These are phyloP conservation scores for Zymoseptoria pseudotritici DNA, from an alignment of 2,329 filamentous ascomycete species.

Conservation along the genomic window DNA sequence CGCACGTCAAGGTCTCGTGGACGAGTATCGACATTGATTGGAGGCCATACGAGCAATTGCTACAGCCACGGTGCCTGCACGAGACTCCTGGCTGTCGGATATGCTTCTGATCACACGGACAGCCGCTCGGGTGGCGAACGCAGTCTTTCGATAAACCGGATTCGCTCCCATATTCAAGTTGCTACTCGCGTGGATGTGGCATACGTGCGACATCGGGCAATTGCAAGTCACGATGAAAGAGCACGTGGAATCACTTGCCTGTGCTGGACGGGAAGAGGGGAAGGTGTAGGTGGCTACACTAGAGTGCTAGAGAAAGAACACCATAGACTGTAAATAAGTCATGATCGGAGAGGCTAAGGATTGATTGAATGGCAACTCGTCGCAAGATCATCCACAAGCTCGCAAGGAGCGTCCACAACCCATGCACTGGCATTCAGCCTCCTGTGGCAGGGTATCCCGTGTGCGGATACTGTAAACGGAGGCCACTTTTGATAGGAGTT, in stretches of 20 bases:
- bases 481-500: no score
- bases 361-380: not conserved
- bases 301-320: not conserved
- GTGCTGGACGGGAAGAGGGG: not conserved
- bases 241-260: not conserved
- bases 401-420: no score
- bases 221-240: not conserved
- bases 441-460: no score
- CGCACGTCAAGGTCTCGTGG: not conserved
- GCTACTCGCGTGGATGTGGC: not conserved
- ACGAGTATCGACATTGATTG: not conserved
- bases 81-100: not conserved
- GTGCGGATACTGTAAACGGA: no score
- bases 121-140: not conserved
- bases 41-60: not conserved
- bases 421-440: no score
- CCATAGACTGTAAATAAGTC: not conserved
- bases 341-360: not conserved
- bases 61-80: not conserved
- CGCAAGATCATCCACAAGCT: not conserved
- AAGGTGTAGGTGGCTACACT: not conserved
- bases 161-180: not conserved
- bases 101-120: not conserved
- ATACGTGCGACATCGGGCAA: not conserved
- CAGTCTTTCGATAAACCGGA: not conserved